Base-by-base conservation (phyloP, 441 rosid genomes). In the Gossypium gossypioides region DNA sequence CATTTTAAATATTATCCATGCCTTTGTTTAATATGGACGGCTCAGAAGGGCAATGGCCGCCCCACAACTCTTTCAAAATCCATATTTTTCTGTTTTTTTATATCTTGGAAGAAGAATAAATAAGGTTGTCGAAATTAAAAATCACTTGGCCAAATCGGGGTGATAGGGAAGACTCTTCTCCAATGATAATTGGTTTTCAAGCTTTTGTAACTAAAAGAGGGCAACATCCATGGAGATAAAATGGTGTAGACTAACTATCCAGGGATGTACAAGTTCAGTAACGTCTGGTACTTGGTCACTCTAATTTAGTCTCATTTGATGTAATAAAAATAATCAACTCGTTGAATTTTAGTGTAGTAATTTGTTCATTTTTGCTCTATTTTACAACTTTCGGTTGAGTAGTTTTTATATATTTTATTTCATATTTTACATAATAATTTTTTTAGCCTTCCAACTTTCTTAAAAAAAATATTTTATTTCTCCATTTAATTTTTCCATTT, bases 11-110 rank as follows among this genome's bases (percentile, higher is more conserved):
- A 34, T 76, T 72, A 74, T 75, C 72, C n/a, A 29, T 2, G 34
- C 13, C 24, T 58, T 60, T 24, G 10, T 74, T 65, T 75, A 50
- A 62, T 58, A 7, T 40, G 72, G 79, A 78, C 74, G 77, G 78
- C 76, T 62, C 34, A 66, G 15, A 71, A 46, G 40, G 40, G 40
- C 2, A 34, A 34, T 76, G 74, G 13, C 51, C 34, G 46, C 66
- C 64, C 16, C 7, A n/a, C 51, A 50, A 67, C 19, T 40, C 22
- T 8, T 12, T 19, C 56, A 55, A 5, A 69, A 75, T 8, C n/a
- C 48, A 63, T 40, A 52, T 40, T 16, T n/a, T 62, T 13, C 10
- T 16, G 13, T 62, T 19, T 59, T 19, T 62, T 27, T 32, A n/a
- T 29, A 32, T 32, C 37, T 65, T 40, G 68, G 74, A 60, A 61